Evolutionary conservation across 2,329 filamentous ascomycete genomes (phyloP), one percentile per base, ranked within the genome.

Genomic region (Chaetomiaceae sp.): DNA sequence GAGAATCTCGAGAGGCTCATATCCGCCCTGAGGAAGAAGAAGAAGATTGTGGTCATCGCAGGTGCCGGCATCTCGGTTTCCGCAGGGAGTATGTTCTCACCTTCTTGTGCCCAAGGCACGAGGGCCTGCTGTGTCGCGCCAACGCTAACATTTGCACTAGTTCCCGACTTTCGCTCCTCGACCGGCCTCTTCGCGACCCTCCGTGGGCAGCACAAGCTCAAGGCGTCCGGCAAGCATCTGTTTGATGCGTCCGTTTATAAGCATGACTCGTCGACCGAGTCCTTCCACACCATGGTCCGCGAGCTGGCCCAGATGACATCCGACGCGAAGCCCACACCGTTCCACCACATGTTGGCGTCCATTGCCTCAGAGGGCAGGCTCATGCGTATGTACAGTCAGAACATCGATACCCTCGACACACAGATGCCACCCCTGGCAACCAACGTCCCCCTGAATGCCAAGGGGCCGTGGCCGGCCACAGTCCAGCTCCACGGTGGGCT

Each of bases 241-340:
- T 99, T 99, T 65, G 93, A 99, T 71, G 93, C 93, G 46, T 95
- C 92, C 7, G 93, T 99, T 48, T 99, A 99, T 74, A 91, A 89
- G 68, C 88, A 96, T 73, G 86, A 95, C 66, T 78, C 81, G 19
- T 88, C 91, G 12, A 97, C 92, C 1, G 85, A 87, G 20, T 89
- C 87, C 10, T 99, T 99, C 67, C 93, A 99, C 69, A 84, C 87
- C 65, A 97, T 99, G 92, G 89, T 99, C 60, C 86, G 91, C 64
- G 85, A 88, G 62, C 79, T 99, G 62, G 89, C 89, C 39, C 77
- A 85, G 51, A 79, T 91, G 72, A 89, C 89, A 19, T 82, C 84
- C 60, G 77, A 78, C 44, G 91, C 92, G 48, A 72, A 84, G 57
- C 90, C 93, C 12, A 96, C 93, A 1, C 76, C 82, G 2, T 99